These are phyloP conservation scores for Dictyostelium brefeldianum DNA, from an alignment of 78 protist species.

Conservation along the genomic window DNA sequence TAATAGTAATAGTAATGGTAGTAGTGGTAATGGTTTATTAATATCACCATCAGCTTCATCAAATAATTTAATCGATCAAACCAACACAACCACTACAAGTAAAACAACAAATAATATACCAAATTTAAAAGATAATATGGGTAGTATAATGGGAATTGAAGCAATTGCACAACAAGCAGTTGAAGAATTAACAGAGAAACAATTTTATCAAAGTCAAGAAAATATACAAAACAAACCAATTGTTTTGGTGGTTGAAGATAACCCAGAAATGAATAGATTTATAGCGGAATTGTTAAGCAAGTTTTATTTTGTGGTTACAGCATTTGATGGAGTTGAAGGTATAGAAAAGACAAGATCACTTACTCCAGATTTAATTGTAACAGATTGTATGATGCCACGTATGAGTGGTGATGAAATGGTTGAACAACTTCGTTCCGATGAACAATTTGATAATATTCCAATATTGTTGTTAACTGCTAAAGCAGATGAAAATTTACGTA, in stretches of 20 bases:
- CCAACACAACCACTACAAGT: not conserved
- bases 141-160: slow-evolving; percentile 23
- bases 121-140: slow-evolving; percentile 38
- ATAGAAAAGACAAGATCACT: slow-evolving; percentile 35
- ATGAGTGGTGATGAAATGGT: slow-evolving; percentile 83
- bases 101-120: not conserved
- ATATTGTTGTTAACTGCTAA: slow-evolving; percentile 77
- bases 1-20: too few relatives aligned
- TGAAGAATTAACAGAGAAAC: slow-evolving; percentile 33
- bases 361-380: slow-evolving; percentile 66
- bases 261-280: slow-evolving; percentile 74
- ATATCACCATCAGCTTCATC: not conserved
- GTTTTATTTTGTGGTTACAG: slow-evolving; percentile 43
- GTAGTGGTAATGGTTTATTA: not conserved
- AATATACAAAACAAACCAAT: slow-evolving; percentile 45
- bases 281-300: slow-evolving; percentile 32
- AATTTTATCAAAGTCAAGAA: slow-evolving; percentile 8
- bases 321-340: slow-evolving; percentile 71
- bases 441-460: slow-evolving; percentile 46
- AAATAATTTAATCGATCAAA: not conserved
- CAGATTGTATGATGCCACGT: slow-evolving; percentile 88
- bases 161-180: slow-evolving; percentile 43
- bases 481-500: slow-evolving; percentile 78
- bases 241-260: slow-evolving; percentile 79
- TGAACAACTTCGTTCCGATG: slow-evolving; percentile 33